Percentiles rank a stretch among this genome's conserved stretches.
Conservation (phyloP, 2,329 filamentous ascomycete species). For the Metarhizium humberi region DNA sequence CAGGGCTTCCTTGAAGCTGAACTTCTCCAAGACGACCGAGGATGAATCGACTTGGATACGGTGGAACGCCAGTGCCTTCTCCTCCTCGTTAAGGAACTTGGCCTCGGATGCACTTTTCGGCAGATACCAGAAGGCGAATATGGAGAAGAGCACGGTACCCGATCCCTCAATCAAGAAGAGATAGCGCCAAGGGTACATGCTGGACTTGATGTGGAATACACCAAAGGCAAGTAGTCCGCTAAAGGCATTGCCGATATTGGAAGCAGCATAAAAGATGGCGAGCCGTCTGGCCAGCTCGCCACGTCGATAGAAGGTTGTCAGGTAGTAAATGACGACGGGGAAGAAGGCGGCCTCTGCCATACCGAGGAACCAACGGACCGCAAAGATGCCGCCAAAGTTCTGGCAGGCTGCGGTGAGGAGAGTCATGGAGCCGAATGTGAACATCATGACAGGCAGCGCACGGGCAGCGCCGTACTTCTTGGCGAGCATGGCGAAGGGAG, state of each 20-base stretch:
- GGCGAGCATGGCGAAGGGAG: constrained; percentile 48
- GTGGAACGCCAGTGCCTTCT: constrained; percentile 59
- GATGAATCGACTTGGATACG: constrained; percentile 71
- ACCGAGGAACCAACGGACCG: constrained; percentile 43
- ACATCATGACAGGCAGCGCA: constrained; percentile 64
- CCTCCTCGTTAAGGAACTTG: constrained; percentile 53
- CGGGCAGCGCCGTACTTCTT: constrained; percentile 61
- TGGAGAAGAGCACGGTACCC: constrained; percentile 49
- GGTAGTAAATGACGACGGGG: constrained; percentile 43
- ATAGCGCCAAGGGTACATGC: constrained; percentile 35
- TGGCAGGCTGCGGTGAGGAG: constrained; percentile 43
- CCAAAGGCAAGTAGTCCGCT: constrained; percentile 38
- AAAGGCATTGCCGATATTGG: constrained; percentile 59
- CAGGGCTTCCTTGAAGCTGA: constrained; percentile 40
- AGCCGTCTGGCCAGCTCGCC: constrained; percentile 33
- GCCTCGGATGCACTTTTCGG: constrained; percentile 56
- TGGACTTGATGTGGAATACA: constrained; percentile 36
- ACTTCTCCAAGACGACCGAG: constrained; percentile 45
- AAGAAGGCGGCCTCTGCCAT: constrained; percentile 46
- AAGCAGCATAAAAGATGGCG: constrained; percentile 67
- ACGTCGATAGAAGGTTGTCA: constrained; percentile 41
- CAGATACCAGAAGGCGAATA: constrained; percentile 61
- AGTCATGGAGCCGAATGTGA: constrained; percentile 59
- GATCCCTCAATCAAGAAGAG: constrained; percentile 46
- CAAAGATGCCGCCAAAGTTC: constrained; percentile 40